These are phyloP conservation scores for Syzygium syzygioides DNA, from an alignment of 441 rosid species.

Conservation along the genomic window DNA sequence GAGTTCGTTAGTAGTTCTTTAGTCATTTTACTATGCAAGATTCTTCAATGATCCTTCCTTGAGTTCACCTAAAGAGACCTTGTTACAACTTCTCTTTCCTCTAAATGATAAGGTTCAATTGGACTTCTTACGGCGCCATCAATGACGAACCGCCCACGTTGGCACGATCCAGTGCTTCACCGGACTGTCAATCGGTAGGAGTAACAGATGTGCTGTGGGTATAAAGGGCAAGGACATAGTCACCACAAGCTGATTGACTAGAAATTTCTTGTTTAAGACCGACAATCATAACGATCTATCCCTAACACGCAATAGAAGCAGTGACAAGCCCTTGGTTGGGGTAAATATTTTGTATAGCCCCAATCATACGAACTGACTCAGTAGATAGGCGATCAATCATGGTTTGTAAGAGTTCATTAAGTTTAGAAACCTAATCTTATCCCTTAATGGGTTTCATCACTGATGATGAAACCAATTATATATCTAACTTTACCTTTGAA, in stretches of 20 bases:
- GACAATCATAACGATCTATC: no score
- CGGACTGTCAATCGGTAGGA: fast-evolving
- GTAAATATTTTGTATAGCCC: no score
- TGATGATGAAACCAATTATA: neutral
- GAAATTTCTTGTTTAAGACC: neutral
- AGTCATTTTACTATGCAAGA: neutral
- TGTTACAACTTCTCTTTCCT: neutral
- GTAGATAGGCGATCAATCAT: neutral
- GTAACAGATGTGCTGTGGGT: fast-evolving
- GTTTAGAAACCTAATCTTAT: neutral
- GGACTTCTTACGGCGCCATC: neutral
- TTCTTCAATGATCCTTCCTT: neutral
- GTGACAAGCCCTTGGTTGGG: no score
- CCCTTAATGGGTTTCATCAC: neutral
- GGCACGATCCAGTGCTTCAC: neutral
- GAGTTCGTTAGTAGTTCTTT: neutral
- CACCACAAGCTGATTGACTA: no score
- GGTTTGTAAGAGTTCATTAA: neutral
- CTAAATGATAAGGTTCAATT: neutral
- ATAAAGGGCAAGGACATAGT: neutral
- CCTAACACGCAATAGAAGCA: no score
- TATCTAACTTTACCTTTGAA: neutral
- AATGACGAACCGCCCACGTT: neutral
- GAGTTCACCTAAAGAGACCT: neutral
- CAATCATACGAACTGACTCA: neutral